Conservation (phyloP, 1,284 basidiomycete genomes). For the Exsudoporus floridanus region DNA sequence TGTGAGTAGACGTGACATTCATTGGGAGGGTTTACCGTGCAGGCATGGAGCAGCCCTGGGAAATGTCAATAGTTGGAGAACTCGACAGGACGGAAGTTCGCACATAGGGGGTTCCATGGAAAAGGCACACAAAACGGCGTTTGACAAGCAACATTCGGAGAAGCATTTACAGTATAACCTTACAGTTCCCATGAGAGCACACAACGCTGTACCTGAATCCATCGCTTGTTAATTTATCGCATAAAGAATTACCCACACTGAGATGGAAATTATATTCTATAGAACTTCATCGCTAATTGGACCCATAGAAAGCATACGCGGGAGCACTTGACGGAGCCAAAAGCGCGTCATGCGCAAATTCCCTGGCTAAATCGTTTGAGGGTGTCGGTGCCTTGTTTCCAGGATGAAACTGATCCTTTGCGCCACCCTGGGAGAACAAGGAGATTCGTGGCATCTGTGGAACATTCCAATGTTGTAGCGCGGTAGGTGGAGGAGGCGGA, state of each 20-base stretch:
- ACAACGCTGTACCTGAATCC: background rate
- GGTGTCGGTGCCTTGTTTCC: constrained; percentile 8
- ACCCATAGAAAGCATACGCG: constrained; percentile 1
- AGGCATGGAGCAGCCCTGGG: constrained; percentile 9
- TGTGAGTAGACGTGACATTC: constrained; percentile 1
- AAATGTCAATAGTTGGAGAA: constrained; percentile 5
- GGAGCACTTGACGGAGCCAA: background rate
- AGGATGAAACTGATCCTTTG: constrained; percentile 1
- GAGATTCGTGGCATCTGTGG: background rate
- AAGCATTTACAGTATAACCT: constrained; percentile 9
- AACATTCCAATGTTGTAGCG: background rate
- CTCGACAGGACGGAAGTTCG: constrained; percentile 6
- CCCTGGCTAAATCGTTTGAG: constrained; percentile 9
- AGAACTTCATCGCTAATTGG: constrained; percentile 41
- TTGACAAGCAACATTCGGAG: background rate
- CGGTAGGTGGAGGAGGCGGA: background rate
- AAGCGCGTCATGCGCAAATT: constrained; percentile 10
- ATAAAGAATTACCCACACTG: background rate
- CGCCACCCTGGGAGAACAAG: constrained; percentile 5
- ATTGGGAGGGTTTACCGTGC: background rate
- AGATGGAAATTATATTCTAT: constrained; percentile 60
- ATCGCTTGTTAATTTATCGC: background rate
- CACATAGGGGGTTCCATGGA: constrained; percentile 10
- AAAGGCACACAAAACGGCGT: background rate
- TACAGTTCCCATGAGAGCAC: constrained; percentile 2